A percentile compares a stretch with the other conserved stretches of the same genome.
phyloP scores from a whole-genome alignment of 73 alveolate species.

The Tetrahymena thermophila region DNA sequence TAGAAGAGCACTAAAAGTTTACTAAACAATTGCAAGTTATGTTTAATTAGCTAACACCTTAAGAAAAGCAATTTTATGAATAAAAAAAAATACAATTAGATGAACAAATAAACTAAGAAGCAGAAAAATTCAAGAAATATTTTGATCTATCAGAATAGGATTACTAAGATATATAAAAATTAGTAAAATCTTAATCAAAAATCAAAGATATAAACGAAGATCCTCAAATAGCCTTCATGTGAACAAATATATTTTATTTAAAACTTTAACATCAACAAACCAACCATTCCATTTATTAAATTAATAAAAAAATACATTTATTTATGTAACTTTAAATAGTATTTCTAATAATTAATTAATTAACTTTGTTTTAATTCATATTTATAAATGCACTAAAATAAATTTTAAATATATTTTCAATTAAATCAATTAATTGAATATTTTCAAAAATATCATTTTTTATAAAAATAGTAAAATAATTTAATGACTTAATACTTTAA shows the following conservation, averaged over 20 bases:
- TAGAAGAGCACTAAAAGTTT: not conserved
- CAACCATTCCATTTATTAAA: too few relatives aligned
- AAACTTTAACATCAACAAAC: too few relatives aligned
- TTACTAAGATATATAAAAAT: not conserved
- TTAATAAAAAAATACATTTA: too few relatives aligned
- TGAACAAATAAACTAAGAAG: not conserved
- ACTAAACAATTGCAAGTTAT: not conserved
- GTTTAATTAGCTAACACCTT: not conserved
- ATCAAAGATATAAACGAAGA: not conserved
- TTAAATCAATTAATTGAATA: too few relatives aligned
- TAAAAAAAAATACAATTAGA: not conserved
- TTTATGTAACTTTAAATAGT: too few relatives aligned
- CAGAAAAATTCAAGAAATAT: not conserved
- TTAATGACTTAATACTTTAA: too few relatives aligned
- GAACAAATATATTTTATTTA: not conserved
- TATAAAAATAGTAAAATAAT: too few relatives aligned
- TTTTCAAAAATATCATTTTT: too few relatives aligned
- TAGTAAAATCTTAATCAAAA: not conserved
- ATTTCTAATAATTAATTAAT: too few relatives aligned
- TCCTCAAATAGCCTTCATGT: not conserved
- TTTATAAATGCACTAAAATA: too few relatives aligned
- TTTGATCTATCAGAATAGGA: not conserved
- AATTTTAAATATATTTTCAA: too few relatives aligned
- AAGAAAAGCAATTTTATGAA: not conserved
- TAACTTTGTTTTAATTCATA: too few relatives aligned